Conservation (phyloP, 2,329 filamentous ascomycete genomes). For the Curvularia eragrostidis region DNA sequence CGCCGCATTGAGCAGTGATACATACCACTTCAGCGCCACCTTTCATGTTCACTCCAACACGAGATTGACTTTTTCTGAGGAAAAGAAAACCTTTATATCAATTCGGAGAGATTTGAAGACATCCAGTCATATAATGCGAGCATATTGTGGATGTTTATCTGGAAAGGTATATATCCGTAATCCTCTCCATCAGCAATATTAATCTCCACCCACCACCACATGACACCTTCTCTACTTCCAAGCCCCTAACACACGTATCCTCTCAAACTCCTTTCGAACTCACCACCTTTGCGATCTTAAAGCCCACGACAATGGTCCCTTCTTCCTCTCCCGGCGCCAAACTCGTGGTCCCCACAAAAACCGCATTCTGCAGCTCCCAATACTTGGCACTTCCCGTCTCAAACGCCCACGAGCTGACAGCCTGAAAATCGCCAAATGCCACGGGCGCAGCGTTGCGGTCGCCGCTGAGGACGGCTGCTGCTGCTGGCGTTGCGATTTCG, state of each 20-base stretch:
- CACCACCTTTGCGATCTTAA: not conserved
- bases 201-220: not conserved
- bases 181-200: not conserved
- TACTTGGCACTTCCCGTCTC: constrained; percentile 10
- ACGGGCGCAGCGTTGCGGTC: not conserved
- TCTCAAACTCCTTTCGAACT: not conserved
- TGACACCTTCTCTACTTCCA: not conserved
- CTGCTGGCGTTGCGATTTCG: constrained; percentile 3
- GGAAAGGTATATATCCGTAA: not conserved
- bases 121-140: not conserved
- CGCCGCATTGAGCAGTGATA: too few species aligned
- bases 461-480: not conserved
- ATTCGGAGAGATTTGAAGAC: not conserved
- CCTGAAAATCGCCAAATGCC: constrained; percentile 1
- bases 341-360: constrained; percentile 11
- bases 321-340: constrained; percentile 3
- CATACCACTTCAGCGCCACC: too few species aligned
- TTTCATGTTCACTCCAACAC: not conserved
- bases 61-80: not conserved
- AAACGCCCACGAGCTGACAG: constrained; percentile 6
- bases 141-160: not conserved
- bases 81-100: too few species aligned
- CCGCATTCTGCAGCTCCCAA: constrained; percentile 8
- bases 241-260: too few species aligned
- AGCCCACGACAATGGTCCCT: not conserved